Conservation (phyloP, 148 eudicot genomes). For the Spergularia marina region DNA sequence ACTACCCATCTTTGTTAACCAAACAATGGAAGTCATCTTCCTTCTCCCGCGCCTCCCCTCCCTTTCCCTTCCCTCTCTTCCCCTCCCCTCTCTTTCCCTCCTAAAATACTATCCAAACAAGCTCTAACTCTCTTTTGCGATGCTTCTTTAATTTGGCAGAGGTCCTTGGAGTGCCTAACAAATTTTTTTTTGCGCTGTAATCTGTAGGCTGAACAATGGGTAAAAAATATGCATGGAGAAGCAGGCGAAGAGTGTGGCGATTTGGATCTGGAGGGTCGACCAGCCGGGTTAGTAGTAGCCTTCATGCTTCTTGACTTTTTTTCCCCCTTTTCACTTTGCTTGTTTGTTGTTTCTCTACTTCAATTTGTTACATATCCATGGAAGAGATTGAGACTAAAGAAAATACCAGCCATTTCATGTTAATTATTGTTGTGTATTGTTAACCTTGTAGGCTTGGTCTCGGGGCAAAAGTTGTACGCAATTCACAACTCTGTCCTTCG, state of each 20-base stretch:
- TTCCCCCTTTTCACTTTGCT: not conserved
- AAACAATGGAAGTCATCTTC: too few species aligned
- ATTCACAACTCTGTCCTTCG: slow-evolving; percentile 31
- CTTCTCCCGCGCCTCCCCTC: too few species aligned
- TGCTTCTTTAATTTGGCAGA: not conserved
- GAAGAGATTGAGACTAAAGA: not conserved
- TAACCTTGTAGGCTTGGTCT: slow-evolving; percentile 65
- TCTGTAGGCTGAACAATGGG: slow-evolving; percentile 82
- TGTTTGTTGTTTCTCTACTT: not conserved
- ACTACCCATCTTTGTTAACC: too few species aligned
- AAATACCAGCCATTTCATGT: not conserved
- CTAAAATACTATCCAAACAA: too few species aligned
- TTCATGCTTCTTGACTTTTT: not conserved
- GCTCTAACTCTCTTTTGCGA: too few species aligned
- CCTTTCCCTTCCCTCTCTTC: too few species aligned
- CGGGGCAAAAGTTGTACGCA: slow-evolving; percentile 67
- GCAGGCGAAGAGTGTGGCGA: slow-evolving; percentile 37
- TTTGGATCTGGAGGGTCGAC: slow-evolving; percentile 57
- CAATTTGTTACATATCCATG: not conserved
- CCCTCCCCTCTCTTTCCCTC: too few species aligned
- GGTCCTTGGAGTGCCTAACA: not conserved
- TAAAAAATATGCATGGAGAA: slow-evolving; percentile 56
- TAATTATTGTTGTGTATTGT: not conserved
- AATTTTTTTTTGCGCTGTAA: not conserved
- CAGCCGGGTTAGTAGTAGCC: slow-evolving; percentile 46